Conservation (phyloP, 768 basidiomycete species). For the Asterophora lycoperdoides region DNA sequence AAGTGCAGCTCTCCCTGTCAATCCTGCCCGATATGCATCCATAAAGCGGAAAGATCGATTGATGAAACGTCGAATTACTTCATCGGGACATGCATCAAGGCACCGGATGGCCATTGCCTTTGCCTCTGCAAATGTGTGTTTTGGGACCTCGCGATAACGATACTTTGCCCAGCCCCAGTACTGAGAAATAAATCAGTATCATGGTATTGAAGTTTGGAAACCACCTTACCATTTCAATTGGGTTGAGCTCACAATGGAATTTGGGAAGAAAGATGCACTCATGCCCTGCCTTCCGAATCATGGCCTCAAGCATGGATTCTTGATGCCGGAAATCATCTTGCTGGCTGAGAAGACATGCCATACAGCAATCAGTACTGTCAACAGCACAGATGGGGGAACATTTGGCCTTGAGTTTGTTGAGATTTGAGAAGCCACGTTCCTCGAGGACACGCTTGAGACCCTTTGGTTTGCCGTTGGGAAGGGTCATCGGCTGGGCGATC, state of each 20-base stretch:
- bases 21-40: too few relatives aligned
- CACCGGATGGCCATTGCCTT: too few relatives aligned
- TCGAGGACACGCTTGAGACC: constrained; percentile 23
- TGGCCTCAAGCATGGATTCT: constrained; percentile 27
- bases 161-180: too few relatives aligned
- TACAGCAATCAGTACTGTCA: constrained; percentile 32
- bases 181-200: too few relatives aligned
- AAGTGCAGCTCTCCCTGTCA: too few relatives aligned
- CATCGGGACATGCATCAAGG: too few relatives aligned
- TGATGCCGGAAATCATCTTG: constrained; percentile 38
- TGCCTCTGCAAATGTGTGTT: background rate
- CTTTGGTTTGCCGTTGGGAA: background rate
- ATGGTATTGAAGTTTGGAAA: too few relatives aligned
- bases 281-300: constrained; percentile 30
- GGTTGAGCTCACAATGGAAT: constrained; percentile 23
- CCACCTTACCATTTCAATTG: constrained; percentile 38
- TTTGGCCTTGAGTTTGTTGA: constrained; percentile 28
- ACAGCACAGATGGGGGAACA: constrained; percentile 33
- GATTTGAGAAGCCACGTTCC: constrained; percentile 39
- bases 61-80: too few relatives aligned
- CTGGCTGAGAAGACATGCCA: constrained; percentile 32
- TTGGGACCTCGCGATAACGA: too few relatives aligned
- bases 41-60: too few relatives aligned
- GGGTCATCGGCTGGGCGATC: background rate
- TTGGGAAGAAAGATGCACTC: constrained; percentile 13